A percentile compares a stretch with the other conserved stretches of the same genome.
These are phyloP conservation scores for Phytophthora lateralis DNA, from an alignment of 352 stramenopile species.

Conservation along the genomic window DNA sequence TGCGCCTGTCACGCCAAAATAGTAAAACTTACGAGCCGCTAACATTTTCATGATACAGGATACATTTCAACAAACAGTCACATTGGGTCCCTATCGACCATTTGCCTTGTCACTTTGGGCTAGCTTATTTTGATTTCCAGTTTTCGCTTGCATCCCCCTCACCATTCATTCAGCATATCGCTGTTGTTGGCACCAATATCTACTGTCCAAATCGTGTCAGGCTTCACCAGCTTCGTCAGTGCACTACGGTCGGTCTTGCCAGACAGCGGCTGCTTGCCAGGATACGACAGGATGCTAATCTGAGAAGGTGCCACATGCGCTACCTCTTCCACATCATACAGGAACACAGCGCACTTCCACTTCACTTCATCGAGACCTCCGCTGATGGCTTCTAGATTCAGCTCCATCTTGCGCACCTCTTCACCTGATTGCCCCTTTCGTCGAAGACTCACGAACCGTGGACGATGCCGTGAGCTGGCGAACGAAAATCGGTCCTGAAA, in stretches of 20 bases:
- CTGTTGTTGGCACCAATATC: conserved; percentile 80
- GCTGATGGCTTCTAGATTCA: conserved; percentile 83
- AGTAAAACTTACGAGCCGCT: too few relatives aligned
- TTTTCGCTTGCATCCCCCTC: conserved; percentile 8
- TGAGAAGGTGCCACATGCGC: conserved; percentile 77
- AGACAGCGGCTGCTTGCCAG: conserved; percentile 63
- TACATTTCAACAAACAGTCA: conserved; percentile 3
- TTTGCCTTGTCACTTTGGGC: background rate
- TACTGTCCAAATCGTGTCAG: conserved; percentile 78
- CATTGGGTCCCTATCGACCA: conserved; percentile 1
- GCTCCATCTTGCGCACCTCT: conserved; percentile 76
- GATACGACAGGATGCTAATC: conserved; percentile 80
- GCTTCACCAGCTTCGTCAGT: conserved; percentile 82
- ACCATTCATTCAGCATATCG: conserved; percentile 68
- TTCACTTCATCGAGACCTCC: conserved; percentile 87
- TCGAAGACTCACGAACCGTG: conserved; percentile 63
- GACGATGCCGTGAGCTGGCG: conserved; percentile 54
- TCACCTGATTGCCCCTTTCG: conserved; percentile 74
- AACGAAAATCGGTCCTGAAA: conserved; percentile 78
- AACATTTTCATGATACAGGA: background rate
- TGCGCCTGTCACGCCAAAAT: too few relatives aligned
- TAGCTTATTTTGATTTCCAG: background rate
- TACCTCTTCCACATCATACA: conserved; percentile 86
- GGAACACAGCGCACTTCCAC: conserved; percentile 84
- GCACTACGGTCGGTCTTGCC: conserved; percentile 70